Evolutionary conservation across 2,329 filamentous ascomycete genomes (phyloP).

Genomic region (Balansia obtecta): DNA sequence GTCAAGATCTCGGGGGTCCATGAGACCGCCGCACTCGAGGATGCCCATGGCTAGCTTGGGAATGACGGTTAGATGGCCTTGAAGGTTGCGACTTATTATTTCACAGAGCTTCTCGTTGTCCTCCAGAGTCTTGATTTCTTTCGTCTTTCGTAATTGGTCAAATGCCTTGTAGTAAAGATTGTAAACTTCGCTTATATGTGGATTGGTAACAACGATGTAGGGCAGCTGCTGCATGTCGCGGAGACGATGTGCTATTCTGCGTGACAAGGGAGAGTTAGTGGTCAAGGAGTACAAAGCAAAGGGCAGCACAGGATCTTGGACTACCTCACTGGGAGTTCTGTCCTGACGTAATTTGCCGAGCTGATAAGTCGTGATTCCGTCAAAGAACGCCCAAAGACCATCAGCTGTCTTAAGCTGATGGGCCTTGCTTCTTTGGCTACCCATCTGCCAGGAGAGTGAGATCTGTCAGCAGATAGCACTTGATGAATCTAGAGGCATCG

Average conservation of each 20-base stretch:
- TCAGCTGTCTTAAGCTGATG: slow-evolving; percentile 92
- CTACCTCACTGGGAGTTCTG: slow-evolving; percentile 49
- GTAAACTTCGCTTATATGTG: slow-evolving; percentile 87
- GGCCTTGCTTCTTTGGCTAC: slow-evolving; percentile 83
- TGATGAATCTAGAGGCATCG: neutral
- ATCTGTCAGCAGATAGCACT: slow-evolving; percentile 6
- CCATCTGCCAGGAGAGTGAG: slow-evolving; percentile 50
- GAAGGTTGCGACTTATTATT: slow-evolving; percentile 64
- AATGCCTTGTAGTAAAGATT: slow-evolving; percentile 97
- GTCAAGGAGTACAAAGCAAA: neutral
- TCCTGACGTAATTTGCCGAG: slow-evolving; percentile 94
- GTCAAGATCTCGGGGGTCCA: slow-evolving; percentile 72
- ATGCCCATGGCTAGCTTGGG: slow-evolving; percentile 91
- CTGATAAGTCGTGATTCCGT: slow-evolving; percentile 82
- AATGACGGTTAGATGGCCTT: slow-evolving; percentile 85
- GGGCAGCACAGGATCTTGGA: neutral
- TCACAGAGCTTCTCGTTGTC: slow-evolving; percentile 86
- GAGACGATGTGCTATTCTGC: slow-evolving; percentile 78
- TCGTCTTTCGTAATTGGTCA: slow-evolving; percentile 72
- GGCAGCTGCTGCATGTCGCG: slow-evolving; percentile 95
- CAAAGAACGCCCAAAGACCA: slow-evolving; percentile 89
- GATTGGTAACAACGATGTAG: slow-evolving; percentile 92
- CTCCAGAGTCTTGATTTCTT: slow-evolving; percentile 71
- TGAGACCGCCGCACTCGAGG: slow-evolving; percentile 73
- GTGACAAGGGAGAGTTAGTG: neutral